Percentiles rank a stretch among this genome's conserved stretches.
phyloP scores from a whole-genome alignment of 202 grass and related monocot genomes.

The Panicum hallii region DNA sequence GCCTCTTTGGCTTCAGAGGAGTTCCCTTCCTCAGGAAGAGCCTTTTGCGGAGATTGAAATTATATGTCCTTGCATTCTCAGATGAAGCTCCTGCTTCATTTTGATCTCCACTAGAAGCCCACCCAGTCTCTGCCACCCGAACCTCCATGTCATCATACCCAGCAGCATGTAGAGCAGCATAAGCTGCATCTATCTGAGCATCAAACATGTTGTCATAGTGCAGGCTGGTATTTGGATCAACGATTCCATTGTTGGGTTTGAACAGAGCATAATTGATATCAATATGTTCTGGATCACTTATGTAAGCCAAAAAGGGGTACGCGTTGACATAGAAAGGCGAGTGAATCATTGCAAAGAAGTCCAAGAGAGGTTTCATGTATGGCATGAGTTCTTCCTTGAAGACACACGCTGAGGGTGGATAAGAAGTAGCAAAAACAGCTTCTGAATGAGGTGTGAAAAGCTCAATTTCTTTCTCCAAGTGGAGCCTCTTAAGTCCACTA shows the following conservation, averaged over 20 bases:
- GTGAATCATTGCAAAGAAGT: slow-evolving; percentile 65
- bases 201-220: slow-evolving; percentile 99
- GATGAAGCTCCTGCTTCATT: slow-evolving; percentile 69
- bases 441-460: slow-evolving; percentile 78
- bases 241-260: slow-evolving; percentile 71
- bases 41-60: slow-evolving; percentile 86
- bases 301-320: slow-evolving; percentile 97
- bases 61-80: slow-evolving; percentile 89
- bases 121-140: slow-evolving; percentile 86
- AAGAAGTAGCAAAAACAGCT: slow-evolving; percentile 82
- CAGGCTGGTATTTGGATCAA: slow-evolving; percentile 75
- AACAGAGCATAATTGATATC: slow-evolving; percentile 97
- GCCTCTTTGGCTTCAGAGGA: slow-evolving; percentile 78
- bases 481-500: slow-evolving; percentile 67
- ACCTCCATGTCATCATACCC: slow-evolving; percentile 90
- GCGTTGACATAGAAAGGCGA: slow-evolving; percentile 87
- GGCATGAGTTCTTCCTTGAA: slow-evolving; percentile 75
- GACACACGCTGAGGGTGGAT: slow-evolving; percentile 82
- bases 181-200: slow-evolving; percentile 96
- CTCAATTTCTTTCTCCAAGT: slow-evolving; percentile 66
- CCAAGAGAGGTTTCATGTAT: slow-evolving; percentile 84
- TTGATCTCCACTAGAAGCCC: slow-evolving; percentile 84
- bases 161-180: slow-evolving; percentile 77
- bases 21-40: slow-evolving; percentile 94
- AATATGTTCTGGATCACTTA: slow-evolving; percentile 69